Base-by-base conservation (phyloP, 176 grass and related monocot species). In the Coix lacrymajobi region DNA sequence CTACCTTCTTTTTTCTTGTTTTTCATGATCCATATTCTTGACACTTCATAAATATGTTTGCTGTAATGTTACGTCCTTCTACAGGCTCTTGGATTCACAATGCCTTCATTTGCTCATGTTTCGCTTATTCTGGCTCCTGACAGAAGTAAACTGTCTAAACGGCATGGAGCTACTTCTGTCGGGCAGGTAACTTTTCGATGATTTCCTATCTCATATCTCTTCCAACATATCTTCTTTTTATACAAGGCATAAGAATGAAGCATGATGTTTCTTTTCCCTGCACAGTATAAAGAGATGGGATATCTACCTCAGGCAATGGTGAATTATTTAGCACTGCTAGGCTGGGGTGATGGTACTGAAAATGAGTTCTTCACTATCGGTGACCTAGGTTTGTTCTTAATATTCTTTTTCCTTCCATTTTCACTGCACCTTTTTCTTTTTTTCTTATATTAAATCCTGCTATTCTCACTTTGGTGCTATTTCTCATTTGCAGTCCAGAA, bases 321-420 rank as follows among this genome's bases (percentile, higher is more conserved):
- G 45, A 99, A 99, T 85, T 99, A 99, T 75, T 78, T 99, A 51
- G 93, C 96, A 71, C 86, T 99, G 44, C 81, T 99, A 58, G 96
- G 96, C 68, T 98, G 93, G 93, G 92, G 96, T 54, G 96, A 99
- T 87, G 93, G 96, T 66, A 99, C 96, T 62, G 96, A 99, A 88
- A 99, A 93, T 88, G 96, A 99, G 65, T 99, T 99, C 78, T 96
- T 96, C 87, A 90, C 85, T 63, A 91, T 96, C 77, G 85, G 85
- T 89, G 82, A 96, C 48, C 89, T 99, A 79, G 89, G 94, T 97
- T 66, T 36, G 89, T 85, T 74, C 64, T 76, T 11, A 66, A 70
- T 58, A 33, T 28, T 51, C 68, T 9, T 60, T 24, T 49, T 24
- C 80, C 39, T 75, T 6, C 52, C 29, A 36, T 34, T 40, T 51